phyloP scores from a whole-genome alignment of 257 asterid species.

The Ballota nigra region DNA sequence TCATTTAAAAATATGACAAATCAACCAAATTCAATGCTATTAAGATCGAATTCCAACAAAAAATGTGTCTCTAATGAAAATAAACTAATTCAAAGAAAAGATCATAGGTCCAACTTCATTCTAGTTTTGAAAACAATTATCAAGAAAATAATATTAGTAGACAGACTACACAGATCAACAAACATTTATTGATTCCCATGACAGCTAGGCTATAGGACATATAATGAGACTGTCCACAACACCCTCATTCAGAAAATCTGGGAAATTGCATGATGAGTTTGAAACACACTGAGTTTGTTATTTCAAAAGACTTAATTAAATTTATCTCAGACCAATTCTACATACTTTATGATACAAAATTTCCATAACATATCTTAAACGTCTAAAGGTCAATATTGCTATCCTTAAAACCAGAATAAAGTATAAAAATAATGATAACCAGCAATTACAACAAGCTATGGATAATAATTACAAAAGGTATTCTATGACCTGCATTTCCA shows the following conservation, averaged over 20 bases:
- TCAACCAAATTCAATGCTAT: too few species aligned
- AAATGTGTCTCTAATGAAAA: too few species aligned
- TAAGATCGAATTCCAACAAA: too few species aligned
- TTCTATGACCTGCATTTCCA: neutral
- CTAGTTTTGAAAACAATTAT: neutral
- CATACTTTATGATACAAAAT: neutral
- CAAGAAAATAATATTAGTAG: neutral
- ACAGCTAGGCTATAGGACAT: neutral
- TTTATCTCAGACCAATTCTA: neutral
- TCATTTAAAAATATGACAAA: too few species aligned
- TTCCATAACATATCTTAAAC: neutral
- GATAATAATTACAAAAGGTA: neutral
- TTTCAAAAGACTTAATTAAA: conserved; percentile 5
- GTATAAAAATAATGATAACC: neutral
- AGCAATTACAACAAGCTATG: neutral
- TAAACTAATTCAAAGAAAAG: neutral
- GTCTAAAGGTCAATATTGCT: neutral
- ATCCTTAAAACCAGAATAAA: conserved; percentile 1
- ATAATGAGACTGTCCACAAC: neutral
- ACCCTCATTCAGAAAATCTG: neutral
- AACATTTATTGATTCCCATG: conserved; percentile 1
- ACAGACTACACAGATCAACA: conserved; percentile 5
- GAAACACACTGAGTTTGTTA: conserved; percentile 13
- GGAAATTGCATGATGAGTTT: neutral
- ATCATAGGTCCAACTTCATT: neutral